Conservation (phyloP, 2,329 filamentous ascomycete species). For the Diaporthe capsici region DNA sequence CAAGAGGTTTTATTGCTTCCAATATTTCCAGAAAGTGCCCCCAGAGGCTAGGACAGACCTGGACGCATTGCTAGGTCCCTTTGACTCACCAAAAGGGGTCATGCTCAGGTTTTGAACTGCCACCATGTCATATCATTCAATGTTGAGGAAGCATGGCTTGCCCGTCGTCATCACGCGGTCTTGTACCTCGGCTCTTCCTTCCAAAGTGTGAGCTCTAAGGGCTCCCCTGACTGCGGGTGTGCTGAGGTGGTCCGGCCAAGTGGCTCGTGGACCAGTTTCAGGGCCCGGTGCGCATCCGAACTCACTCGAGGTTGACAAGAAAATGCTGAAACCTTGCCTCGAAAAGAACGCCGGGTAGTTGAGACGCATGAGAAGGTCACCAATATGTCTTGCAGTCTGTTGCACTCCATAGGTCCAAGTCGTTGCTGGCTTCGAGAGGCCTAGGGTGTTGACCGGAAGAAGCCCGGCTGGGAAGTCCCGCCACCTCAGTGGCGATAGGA, state of each 20-base stretch:
- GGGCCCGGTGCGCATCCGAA: not conserved
- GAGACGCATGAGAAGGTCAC: not conserved
- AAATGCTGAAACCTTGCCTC: not conserved
- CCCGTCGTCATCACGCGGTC: not conserved
- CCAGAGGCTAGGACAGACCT: not conserved
- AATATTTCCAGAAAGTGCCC: constrained; percentile 5
- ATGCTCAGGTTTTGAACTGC: not conserved
- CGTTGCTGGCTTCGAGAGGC: not conserved
- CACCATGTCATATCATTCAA: not conserved
- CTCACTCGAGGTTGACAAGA: not conserved
- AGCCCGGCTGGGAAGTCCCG: not conserved
- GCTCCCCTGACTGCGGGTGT: not conserved
- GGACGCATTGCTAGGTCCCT: not conserved
- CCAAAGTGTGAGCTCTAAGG: not conserved
- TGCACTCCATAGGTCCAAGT: not conserved
- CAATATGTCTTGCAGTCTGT: not conserved
- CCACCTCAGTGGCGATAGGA: not conserved
- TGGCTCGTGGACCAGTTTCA: not conserved
- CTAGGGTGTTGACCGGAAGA: not conserved
- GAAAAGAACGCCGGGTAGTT: not conserved
- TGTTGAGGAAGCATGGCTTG: not conserved
- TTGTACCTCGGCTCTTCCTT: constrained; percentile 13
- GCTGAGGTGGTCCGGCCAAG: not conserved
- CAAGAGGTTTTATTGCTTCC: constrained; percentile 20
- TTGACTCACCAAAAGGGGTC: not conserved